phyloP scores from a whole-genome alignment of 345 rosid species.

The Balakata baccata region DNA sequence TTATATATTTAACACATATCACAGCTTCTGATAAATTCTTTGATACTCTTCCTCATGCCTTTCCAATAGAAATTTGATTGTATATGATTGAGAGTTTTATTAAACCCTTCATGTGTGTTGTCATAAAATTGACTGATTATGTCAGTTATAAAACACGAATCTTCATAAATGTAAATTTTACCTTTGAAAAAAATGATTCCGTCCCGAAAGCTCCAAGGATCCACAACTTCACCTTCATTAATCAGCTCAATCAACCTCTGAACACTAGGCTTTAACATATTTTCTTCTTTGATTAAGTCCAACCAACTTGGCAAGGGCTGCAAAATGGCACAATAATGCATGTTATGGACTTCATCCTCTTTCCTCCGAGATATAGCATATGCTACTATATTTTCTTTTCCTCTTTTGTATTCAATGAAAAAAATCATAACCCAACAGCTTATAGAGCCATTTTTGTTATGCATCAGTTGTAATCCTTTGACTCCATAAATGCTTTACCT shows the following conservation, averaged over 20 bases:
- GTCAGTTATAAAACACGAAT: neutral
- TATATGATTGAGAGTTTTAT: neutral
- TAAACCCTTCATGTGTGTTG: slow-evolving; percentile 2
- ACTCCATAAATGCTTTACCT: neutral
- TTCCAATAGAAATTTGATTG: neutral
- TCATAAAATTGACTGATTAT: too few relatives aligned
- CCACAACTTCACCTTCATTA: neutral
- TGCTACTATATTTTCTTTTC: neutral
- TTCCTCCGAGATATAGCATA: neutral
- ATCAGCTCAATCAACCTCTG: neutral
- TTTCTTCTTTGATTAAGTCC: neutral
- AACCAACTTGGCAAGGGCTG: neutral
- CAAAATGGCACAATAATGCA: neutral
- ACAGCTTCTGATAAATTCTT: neutral
- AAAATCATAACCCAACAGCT: too few relatives aligned
- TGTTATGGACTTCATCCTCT: neutral
- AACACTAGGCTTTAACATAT: neutral
- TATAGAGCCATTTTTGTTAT: too few relatives aligned
- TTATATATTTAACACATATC: too few relatives aligned
- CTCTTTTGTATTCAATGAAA: too few relatives aligned
- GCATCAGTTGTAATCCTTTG: neutral
- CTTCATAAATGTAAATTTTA: neutral
- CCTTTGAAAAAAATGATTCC: neutral
- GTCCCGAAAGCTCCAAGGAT: neutral
- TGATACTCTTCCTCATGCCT: neutral